Evolutionary conservation across 441 rosid genomes (phyloP).

Genomic region (Populus hybrid): DNA sequence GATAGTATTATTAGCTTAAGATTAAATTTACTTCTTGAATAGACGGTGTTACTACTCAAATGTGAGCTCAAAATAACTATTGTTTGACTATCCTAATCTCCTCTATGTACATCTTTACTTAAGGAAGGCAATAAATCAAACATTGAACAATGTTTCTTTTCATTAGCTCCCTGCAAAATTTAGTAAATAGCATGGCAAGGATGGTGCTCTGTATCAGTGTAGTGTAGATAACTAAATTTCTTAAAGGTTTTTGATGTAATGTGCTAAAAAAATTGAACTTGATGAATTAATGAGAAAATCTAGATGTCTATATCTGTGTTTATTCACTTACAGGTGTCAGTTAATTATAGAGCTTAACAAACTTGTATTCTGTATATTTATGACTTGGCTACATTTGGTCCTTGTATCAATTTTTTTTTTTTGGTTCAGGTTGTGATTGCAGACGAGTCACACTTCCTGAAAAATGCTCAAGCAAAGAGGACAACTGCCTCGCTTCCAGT

Average conservation of each 20-base stretch:
- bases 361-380: background rate
- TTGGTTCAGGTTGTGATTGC: constrained; percentile 83
- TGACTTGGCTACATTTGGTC: constrained; percentile 17
- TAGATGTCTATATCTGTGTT: background rate
- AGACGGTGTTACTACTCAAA: background rate
- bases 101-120: background rate
- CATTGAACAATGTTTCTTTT: background rate
- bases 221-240: background rate
- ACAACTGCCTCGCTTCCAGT: constrained; percentile 79
- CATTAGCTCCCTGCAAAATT: background rate
- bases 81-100: background rate
- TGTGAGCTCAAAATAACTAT: background rate
- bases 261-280: background rate
- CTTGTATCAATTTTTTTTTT: constrained; percentile 24
- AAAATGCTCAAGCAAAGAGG: constrained; percentile 98
- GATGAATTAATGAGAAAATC: background rate
- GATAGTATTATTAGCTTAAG: background rate
- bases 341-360: background rate
- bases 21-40: background rate
- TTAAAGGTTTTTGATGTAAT: background rate
- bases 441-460: constrained; percentile 94
- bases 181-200: background rate
- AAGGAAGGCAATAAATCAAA: background rate
- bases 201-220: background rate
- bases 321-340: background rate